Conservation (phyloP, 768 basidiomycete species). For the Amanita rimosa region DNA sequence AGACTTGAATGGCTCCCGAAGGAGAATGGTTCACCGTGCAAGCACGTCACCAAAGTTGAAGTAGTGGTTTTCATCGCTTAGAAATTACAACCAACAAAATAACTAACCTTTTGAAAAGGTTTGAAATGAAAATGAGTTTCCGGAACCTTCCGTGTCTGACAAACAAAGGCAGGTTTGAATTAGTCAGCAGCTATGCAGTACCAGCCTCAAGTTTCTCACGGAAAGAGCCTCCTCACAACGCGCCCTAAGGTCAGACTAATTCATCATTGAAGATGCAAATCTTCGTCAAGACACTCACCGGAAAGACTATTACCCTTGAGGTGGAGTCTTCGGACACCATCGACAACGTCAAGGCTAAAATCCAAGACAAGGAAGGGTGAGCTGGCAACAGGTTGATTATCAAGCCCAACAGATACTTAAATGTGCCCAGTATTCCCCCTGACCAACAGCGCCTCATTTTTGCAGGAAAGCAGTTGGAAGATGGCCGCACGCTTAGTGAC, state of each 20-base stretch:
- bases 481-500: constrained; percentile 91
- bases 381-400: constrained; percentile 8
- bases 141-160: no score
- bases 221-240: not conserved
- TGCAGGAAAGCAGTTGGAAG: constrained; percentile 97
- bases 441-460: constrained; percentile 95
- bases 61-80: constrained; percentile 16
- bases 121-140: no score
- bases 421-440: constrained; percentile 61
- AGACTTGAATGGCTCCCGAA: constrained; percentile 79
- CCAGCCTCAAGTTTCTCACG: constrained; percentile 10
- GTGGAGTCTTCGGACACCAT: constrained; percentile 95
- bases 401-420: not conserved
- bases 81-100: constrained; percentile 8
- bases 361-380: constrained; percentile 48
- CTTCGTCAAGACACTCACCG: constrained; percentile 76
- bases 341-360: constrained; percentile 85
- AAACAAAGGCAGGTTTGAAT: no score
- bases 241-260: not conserved
- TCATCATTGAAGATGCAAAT: constrained; percentile 32
- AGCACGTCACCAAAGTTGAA: constrained; percentile 39
- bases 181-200: constrained; percentile 14
- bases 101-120: not conserved
- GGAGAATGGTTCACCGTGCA: constrained; percentile 49
- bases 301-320: constrained; percentile 98